A percentile compares a stretch with the other conserved stretches of the same genome.
Evolutionary conservation across 164 flowering plant species (phyloP).

Genomic region (Houttuynia cordata): DNA sequence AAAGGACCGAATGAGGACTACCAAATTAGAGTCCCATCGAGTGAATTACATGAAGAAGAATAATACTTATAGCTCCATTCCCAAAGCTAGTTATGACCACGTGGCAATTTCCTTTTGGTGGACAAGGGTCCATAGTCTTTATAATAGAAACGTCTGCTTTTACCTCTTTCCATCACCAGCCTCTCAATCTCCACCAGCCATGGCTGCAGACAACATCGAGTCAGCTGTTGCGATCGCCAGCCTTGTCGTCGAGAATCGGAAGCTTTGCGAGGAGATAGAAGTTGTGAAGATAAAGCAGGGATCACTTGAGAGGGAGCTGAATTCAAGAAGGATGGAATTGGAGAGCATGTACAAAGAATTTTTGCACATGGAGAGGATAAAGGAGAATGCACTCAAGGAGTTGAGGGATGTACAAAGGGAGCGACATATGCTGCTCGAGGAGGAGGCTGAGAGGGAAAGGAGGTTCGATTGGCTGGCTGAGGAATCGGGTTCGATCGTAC

Average conservation of each 20-base stretch:
- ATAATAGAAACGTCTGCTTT: too few species aligned
- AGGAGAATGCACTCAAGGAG: neutral
- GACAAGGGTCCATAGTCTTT: too few species aligned
- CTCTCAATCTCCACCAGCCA: neutral
- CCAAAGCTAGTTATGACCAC: too few species aligned
- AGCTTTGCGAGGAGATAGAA: neutral
- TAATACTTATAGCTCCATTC: too few species aligned
- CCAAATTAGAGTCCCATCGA: too few species aligned
- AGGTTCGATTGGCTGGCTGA: neutral
- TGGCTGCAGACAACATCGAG: neutral
- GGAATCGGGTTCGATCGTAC: neutral
- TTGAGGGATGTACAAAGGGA: neutral
- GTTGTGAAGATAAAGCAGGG: neutral
- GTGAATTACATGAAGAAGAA: too few species aligned
- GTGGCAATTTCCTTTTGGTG: too few species aligned
- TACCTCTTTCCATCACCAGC: neutral
- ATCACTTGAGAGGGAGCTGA: neutral
- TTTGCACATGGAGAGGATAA: neutral
- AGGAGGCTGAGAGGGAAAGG: neutral
- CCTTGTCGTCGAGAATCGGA: neutral
- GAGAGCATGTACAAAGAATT: neutral
- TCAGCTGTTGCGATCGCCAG: neutral
- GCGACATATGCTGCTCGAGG: neutral
- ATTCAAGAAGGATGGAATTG: neutral
- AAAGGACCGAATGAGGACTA: too few species aligned